Conservation (phyloP, 1,284 basidiomycete genomes). For the Cutaneotrichosporon sp. region DNA sequence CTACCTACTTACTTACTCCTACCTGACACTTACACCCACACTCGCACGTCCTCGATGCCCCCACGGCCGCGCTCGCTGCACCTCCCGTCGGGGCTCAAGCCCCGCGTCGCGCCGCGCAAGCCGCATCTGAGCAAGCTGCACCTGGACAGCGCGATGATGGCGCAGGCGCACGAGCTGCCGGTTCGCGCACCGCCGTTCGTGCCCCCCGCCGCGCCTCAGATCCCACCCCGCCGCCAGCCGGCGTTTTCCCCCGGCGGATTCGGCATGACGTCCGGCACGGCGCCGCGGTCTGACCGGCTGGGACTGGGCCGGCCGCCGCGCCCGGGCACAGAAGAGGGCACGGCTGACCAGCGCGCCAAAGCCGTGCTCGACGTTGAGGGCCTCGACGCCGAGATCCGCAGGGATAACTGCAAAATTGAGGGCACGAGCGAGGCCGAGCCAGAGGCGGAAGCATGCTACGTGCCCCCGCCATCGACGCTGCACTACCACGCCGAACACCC, state of each 20-base stretch:
- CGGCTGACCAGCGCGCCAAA: not conserved
- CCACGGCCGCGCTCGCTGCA: slow-evolving; percentile 14
- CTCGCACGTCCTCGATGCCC: slow-evolving; percentile 8
- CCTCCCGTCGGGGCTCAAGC: slow-evolving; percentile 13
- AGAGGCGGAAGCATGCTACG: slow-evolving; percentile 48
- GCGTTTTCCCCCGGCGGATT: slow-evolving; percentile 46
- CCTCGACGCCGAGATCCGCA: slow-evolving; percentile 22
- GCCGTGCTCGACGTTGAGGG: slow-evolving; percentile 22
- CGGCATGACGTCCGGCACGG: slow-evolving; percentile 31
- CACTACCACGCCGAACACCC: slow-evolving; percentile 59
- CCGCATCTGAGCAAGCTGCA: slow-evolving; percentile 20
- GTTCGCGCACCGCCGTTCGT: slow-evolving; percentile 16
- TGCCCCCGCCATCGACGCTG: slow-evolving; percentile 46
- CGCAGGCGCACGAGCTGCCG: slow-evolving; percentile 11
- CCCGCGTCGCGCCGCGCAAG: slow-evolving; percentile 13
- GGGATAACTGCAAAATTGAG: slow-evolving; percentile 24
- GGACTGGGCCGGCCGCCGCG: slow-evolving; percentile 15
- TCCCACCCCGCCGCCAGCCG: slow-evolving; percentile 40
- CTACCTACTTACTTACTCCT: not conserved
- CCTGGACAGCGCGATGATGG: slow-evolving; percentile 15
- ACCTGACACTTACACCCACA: not conserved
- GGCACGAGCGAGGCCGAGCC: slow-evolving; percentile 26
- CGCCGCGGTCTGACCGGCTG: slow-evolving; percentile 13
- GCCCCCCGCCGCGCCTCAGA: slow-evolving; percentile 32
- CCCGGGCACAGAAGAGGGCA: slow-evolving; percentile 19